Base-by-base conservation (phyloP, 1,284 basidiomycete species). In the Pterulicium gracile region DNA sequence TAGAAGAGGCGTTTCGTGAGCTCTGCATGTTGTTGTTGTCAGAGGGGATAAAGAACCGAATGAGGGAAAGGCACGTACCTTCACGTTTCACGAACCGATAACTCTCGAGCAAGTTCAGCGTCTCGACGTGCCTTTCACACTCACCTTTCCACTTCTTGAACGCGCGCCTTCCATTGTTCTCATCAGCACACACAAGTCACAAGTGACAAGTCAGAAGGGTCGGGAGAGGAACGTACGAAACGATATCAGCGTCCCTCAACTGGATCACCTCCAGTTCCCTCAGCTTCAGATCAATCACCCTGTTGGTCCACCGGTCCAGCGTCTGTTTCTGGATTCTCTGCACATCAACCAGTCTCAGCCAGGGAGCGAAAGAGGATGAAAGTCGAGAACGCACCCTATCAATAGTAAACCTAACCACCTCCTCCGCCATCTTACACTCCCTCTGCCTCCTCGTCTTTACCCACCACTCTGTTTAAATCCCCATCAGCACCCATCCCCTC, bases 81-180 rank as follows among this genome's bases (percentile, higher is more conserved):
- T 86, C 83, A 43, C 73, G 72, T 60, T 84, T 87, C 42, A 89
- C 75, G 50, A 81, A 73, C 50, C 81, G 74, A 57, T 86, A 85
- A 56, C 82, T 88, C 57, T 87, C 79, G 72, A 89, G 75, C n/a
- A 89, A 72, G 53, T 76, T 80, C 1, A 81, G 60, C 50, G 80
- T 76, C 56, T 88, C 81, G 3, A 71, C 70, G 55, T 84, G 83
- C 14, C 78, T 75, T 40, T 68, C 63, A 53, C 72, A 75, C 24
- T 73, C 64, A 7, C 59, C 60, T 57, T 77, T 81, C 86, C 87
- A 88, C 60, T 79, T 84, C 39, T 63, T 66, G 54, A 82, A 83
- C 12, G 73, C 70, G 45, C 58, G 55, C 34, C 82, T 85, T 45
- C 46, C 4, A 46, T 34, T 34, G 35, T 34, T 24, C 43, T 46